These are phyloP conservation scores for Termitomyces sp. DNA, from an alignment of 1,284 basidiomycete genomes.

Conservation along the genomic window DNA sequence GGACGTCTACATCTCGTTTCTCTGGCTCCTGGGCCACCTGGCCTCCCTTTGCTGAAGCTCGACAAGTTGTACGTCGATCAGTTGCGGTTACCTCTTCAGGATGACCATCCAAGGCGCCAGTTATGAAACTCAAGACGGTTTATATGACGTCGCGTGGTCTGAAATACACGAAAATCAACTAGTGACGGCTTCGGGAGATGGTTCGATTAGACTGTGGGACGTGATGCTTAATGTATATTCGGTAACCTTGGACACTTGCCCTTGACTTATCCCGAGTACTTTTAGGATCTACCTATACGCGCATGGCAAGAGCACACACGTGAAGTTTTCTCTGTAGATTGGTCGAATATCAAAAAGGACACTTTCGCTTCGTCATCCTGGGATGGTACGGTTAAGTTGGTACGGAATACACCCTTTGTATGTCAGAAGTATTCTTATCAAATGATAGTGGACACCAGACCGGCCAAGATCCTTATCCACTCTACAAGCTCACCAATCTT, in stretches of 20 bases:
- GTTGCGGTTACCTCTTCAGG: conserved; percentile 6
- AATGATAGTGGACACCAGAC: conserved; percentile 80
- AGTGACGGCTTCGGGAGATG: conserved; percentile 86
- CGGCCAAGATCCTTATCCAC: conserved; percentile 74
- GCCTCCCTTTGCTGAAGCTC: conserved; percentile 40
- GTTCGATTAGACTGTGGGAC: conserved; percentile 91
- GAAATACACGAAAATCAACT: conserved; percentile 95
- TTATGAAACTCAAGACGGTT: conserved; percentile 91
- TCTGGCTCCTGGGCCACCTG: conserved; percentile 42
- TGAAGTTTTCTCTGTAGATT: conserved; percentile 94
- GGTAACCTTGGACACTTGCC: conserved; percentile 22
- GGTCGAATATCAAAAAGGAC: conserved; percentile 94
- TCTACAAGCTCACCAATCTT: conserved; percentile 77
- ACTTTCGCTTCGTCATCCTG: conserved; percentile 86
- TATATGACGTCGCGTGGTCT: conserved; percentile 92
- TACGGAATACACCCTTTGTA: conserved; percentile 34
- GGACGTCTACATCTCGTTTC: conserved; percentile 77
- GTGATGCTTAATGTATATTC: conserved; percentile 73
- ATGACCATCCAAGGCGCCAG: conserved; percentile 39
- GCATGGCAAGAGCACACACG: conserved; percentile 92
- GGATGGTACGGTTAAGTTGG: conserved; percentile 90
- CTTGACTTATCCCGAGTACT: conserved; percentile 14
- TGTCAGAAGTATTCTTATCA: neutral
- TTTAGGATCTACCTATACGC: conserved; percentile 80
- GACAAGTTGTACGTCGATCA: conserved; percentile 60